A percentile compares a stretch with the other conserved stretches of the same genome.
phyloP scores from a whole-genome alignment of 225 moss, liverwort and hornwort species.

The Marchantia polymorpha region DNA sequence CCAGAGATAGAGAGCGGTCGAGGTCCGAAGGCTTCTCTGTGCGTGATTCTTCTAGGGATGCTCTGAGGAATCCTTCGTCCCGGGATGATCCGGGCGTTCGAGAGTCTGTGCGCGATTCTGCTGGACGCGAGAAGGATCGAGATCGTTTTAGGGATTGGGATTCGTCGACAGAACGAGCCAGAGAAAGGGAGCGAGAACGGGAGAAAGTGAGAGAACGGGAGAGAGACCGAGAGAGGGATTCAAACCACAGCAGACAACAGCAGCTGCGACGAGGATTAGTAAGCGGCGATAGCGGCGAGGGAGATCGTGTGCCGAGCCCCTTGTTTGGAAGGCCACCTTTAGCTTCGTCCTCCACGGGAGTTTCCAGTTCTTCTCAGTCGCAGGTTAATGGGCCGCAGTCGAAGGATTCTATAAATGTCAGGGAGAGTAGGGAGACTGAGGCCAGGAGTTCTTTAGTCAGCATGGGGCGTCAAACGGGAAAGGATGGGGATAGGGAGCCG shows the following conservation, averaged over 20 bases:
- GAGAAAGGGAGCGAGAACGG: conserved; percentile 30
- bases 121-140: conserved; percentile 40
- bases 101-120: conserved; percentile 21
- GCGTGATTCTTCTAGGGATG: conserved; percentile 13
- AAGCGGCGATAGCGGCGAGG: conserved; percentile 26
- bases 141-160: conserved; percentile 47
- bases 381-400: neutral
- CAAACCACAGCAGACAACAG: conserved; percentile 20
- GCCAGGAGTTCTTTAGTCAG: neutral
- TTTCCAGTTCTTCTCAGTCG: conserved; percentile 5
- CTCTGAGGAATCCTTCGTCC: conserved; percentile 4
- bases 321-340: conserved; percentile 24
- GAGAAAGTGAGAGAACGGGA: conserved; percentile 45
- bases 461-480: conserved; percentile 23
- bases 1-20: conserved; percentile 23
- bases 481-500: conserved; percentile 43
- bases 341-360: neutral
- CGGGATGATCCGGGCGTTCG: conserved; percentile 28
- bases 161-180: conserved; percentile 7
- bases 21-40: conserved; percentile 22
- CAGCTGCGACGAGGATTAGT: conserved; percentile 7
- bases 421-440: conserved; percentile 9
- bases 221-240: conserved; percentile 32
- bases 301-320: conserved; percentile 27
- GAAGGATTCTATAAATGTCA: neutral